A percentile compares a stretch with the other conserved stretches of the same genome.
These are phyloP conservation scores for Globisporangium yorkense DNA, from an alignment of 352 stramenopile genomes.

Conservation along the genomic window DNA sequence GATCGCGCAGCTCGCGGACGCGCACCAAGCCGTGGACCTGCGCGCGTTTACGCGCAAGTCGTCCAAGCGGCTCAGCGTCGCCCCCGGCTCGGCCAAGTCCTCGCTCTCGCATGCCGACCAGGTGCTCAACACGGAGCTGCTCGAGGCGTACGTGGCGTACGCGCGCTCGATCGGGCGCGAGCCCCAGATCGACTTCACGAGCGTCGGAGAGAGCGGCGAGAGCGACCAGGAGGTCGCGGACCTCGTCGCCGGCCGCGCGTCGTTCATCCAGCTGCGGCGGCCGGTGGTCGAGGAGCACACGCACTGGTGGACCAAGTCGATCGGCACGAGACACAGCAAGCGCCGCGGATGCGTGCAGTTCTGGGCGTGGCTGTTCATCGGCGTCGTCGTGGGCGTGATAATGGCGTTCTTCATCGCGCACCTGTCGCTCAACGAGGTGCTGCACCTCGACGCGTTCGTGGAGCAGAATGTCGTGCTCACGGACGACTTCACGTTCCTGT, in stretches of 20 bases:
- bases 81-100: constrained; percentile 5
- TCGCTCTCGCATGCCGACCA: constrained; percentile 36
- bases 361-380: constrained; percentile 28
- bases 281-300: constrained; percentile 22
- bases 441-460: constrained; percentile 59
- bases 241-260: constrained; percentile 13
- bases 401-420: constrained; percentile 24
- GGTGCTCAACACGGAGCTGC: constrained; percentile 89
- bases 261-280: constrained; percentile 37
- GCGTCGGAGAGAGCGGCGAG: constrained; percentile 73
- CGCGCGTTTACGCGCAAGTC: constrained; percentile 35
- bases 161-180: constrained; percentile 85
- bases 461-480: constrained; percentile 41
- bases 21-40: constrained; percentile 41
- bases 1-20: constrained; percentile 54
- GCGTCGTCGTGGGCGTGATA: constrained; percentile 24
- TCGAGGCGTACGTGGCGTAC: constrained; percentile 94
- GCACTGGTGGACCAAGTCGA: constrained; percentile 39
- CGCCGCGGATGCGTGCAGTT: constrained; percentile 31
- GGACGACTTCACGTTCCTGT: constrained; percentile 49
- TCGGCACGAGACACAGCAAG: constrained; percentile 42
- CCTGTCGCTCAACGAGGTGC: constrained; percentile 45
- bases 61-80: constrained; percentile 36
- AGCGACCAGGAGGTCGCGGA: constrained; percentile 24
- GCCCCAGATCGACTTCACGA: constrained; percentile 81